Evolutionary conservation across 2,329 filamentous ascomycete genomes (phyloP).

Genomic region (Beauveria bassiana): DNA sequence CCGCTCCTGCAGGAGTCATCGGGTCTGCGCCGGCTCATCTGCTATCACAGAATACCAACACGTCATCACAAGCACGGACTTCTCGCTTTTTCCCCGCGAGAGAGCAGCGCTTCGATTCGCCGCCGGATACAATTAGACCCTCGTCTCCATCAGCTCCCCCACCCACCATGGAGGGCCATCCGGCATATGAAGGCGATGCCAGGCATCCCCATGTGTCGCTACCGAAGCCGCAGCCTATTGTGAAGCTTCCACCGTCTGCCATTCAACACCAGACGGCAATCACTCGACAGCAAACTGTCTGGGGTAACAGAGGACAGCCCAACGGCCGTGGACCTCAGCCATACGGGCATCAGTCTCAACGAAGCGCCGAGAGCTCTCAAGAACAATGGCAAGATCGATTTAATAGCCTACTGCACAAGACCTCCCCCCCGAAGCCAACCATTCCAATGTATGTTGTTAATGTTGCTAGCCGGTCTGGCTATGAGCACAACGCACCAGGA

Average conservation of each 20-base stretch:
- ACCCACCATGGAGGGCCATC: slow-evolving; percentile 61
- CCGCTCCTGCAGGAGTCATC: slow-evolving; percentile 1
- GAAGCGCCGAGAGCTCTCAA: slow-evolving; percentile 29
- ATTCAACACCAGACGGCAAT: slow-evolving; percentile 12
- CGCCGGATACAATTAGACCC: slow-evolving; percentile 33
- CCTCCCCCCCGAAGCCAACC: slow-evolving; percentile 43
- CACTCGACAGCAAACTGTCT: slow-evolving; percentile 22
- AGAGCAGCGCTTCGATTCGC: slow-evolving; percentile 36
- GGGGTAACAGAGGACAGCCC: slow-evolving; percentile 26
- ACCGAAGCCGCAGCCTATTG: slow-evolving; percentile 63
- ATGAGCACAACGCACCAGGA: slow-evolving; percentile 45
- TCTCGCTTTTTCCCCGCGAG: slow-evolving; percentile 56
- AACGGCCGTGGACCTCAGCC: slow-evolving; percentile 7
- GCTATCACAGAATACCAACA: slow-evolving; percentile 21
- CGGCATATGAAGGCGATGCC: slow-evolving; percentile 61
- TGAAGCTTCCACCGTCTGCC: slow-evolving; percentile 63
- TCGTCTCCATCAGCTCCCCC: slow-evolving; percentile 64
- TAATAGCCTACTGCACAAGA: slow-evolving; percentile 68
- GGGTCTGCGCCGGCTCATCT: slow-evolving; percentile 15
- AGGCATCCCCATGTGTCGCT: slow-evolving; percentile 61
- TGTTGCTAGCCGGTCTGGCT: slow-evolving; percentile 58
- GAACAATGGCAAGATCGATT: slow-evolving; percentile 74
- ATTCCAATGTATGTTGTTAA: slow-evolving; percentile 62
- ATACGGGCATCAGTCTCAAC: slow-evolving; percentile 4
- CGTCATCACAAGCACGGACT: slow-evolving; percentile 38